Percentiles rank a stretch among this genome's conserved stretches.
Conservation (phyloP, 179 eudicot genomes). For the Carnegiea gigantea region DNA sequence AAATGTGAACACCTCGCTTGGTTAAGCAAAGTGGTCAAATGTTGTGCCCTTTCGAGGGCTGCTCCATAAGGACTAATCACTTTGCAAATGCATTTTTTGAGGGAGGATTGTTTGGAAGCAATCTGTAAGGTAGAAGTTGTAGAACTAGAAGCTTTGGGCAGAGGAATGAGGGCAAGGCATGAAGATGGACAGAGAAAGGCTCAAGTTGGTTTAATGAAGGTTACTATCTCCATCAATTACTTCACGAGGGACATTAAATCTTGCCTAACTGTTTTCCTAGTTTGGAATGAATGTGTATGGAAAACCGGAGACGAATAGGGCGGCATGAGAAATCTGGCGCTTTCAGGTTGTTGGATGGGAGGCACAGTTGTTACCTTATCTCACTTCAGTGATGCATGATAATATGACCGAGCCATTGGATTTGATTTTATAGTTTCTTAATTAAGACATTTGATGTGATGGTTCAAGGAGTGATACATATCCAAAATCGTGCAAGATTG, state of each 20-base stretch:
- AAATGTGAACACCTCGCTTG: too few species aligned
- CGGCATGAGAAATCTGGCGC: neutral
- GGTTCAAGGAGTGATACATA: too few species aligned
- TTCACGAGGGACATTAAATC: neutral
- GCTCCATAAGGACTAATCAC: neutral
- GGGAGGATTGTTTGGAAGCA: neutral
- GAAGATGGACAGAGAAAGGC: neutral
- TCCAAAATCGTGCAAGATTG: too few species aligned
- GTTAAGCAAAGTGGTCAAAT: neutral
- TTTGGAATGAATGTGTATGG: neutral
- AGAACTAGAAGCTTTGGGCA: neutral
- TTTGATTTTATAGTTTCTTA: too few species aligned
- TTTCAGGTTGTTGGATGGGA: neutral
- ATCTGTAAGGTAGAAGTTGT: neutral
- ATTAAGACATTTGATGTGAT: too few species aligned
- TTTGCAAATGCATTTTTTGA: neutral
- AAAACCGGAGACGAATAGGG: neutral
- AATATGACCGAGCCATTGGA: too few species aligned
- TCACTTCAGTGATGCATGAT: neutral
- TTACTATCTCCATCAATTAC: neutral
- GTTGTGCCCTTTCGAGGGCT: neutral
- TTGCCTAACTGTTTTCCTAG: neutral
- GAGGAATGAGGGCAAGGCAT: neutral
- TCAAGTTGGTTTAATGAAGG: neutral
- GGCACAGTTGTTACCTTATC: neutral